Base-by-base conservation (phyloP, 345 rosid genomes). In the Heritiera fomes region DNA sequence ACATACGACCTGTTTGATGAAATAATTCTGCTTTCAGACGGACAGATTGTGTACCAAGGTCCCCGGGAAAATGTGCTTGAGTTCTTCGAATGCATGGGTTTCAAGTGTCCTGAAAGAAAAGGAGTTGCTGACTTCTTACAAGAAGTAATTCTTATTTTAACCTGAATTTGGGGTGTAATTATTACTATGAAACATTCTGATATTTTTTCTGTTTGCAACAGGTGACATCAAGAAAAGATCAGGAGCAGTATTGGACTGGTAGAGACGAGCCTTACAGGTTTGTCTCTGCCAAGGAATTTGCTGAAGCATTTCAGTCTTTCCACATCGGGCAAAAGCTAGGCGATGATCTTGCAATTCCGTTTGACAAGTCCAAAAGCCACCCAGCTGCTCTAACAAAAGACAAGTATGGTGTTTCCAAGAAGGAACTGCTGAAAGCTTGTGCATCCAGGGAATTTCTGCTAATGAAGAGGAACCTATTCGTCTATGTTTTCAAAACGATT, bases 391-490 rank as follows among this genome's bases (percentile, higher is more conserved):
- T 94, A 58, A 87, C 98, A 64, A 93, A 89, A 47, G 70, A 86
- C 68, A 88, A 85, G 72, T 94, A 90, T 59, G 95, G 97, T 60
- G 89, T 86, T 62, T 85, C 87, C 80, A 85, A 84, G 87, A 83
- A 85, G 82, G 89, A 90, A 56, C 82, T 94, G 75, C 61, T 93
- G 72, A 88, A 87, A 77, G 94, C 97, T 80, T 93, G 97, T 90
- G 73, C 88, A 55, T 83, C 91, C 18, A 87, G 97, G 86, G 98
- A 94, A 82, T 75, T 71, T 80, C 84, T 93, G 82, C 91, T 94
- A 58, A 94, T 94, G 97, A 94, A 93, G 90, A 90, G 98, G 79
- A 93, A 93, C 83, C 90, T 92, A 0, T 93, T 94, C 77, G 82
- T 91, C 85, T 91, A 94, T 80, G 78, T 89, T 41, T 94, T 93